A percentile compares a stretch with the other conserved stretches of the same genome.
Conservation (phyloP, 352 stramenopile species). For the Phytophthora pluvialis region DNA sequence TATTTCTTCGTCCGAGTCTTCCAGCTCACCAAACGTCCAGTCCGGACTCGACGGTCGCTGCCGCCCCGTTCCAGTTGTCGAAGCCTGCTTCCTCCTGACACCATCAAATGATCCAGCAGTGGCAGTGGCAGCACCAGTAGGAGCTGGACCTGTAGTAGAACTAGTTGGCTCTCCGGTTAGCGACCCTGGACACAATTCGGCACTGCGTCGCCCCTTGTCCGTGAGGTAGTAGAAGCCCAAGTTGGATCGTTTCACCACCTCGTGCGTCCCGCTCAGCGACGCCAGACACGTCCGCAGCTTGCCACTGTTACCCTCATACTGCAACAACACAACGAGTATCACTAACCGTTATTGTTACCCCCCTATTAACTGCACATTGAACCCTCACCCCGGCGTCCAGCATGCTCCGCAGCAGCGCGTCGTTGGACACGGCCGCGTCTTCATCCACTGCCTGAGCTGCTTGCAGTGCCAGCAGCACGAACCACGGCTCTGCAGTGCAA, state of each 20-base stretch:
- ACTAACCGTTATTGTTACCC: background rate
- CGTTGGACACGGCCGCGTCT: slow-evolving; percentile 41
- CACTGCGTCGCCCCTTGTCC: slow-evolving; percentile 56
- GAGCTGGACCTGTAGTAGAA: background rate
- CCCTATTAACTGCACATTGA: background rate
- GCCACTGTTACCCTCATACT: slow-evolving; percentile 62
- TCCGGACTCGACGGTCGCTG: slow-evolving; percentile 18
- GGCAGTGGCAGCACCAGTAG: background rate
- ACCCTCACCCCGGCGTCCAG: slow-evolving; percentile 48
- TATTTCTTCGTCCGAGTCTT: slow-evolving; percentile 48
- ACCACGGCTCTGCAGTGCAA: slow-evolving; percentile 73
- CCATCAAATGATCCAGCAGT: background rate
- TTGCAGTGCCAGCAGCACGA: slow-evolving; percentile 63
- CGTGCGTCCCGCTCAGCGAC: slow-evolving; percentile 61
- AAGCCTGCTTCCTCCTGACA: background rate
- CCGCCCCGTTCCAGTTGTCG: slow-evolving; percentile 1
- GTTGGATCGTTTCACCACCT: slow-evolving; percentile 57
- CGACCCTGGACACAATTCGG: slow-evolving; percentile 50
- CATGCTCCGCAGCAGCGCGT: slow-evolving; percentile 59
- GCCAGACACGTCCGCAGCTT: slow-evolving; percentile 68
- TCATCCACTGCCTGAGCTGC: slow-evolving; percentile 45
- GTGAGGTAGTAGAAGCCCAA: slow-evolving; percentile 62
- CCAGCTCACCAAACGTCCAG: slow-evolving; percentile 47
- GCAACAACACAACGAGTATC: background rate
- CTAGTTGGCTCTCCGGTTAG: slow-evolving; percentile 10